Conservation (phyloP, 192 early-diverging fungal genomes). For the Pecoramyces ruminantium region DNA sequence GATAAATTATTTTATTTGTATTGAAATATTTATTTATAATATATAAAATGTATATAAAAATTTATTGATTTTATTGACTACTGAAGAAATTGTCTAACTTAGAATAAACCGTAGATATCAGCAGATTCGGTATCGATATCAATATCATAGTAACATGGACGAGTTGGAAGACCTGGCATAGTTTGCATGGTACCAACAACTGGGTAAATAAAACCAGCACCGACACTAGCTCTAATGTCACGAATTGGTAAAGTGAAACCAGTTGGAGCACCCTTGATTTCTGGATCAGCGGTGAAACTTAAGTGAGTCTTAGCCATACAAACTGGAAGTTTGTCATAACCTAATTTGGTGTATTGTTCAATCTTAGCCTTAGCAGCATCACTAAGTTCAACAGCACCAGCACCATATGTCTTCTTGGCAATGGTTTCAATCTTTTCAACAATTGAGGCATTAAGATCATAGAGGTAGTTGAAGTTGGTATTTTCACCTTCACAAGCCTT, state of each 20-base stretch:
- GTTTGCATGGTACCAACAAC: conserved; percentile 92
- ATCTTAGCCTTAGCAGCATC: conserved; percentile 78
- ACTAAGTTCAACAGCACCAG: conserved; percentile 71
- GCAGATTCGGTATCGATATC: conserved; percentile 77
- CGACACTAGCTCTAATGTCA: conserved; percentile 85
- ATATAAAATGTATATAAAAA: no score
- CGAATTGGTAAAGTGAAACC: conserved; percentile 82
- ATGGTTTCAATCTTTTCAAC: conserved; percentile 85
- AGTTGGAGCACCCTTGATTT: conserved; percentile 78
- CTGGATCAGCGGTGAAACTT: conserved; percentile 80
- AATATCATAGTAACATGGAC: conserved; percentile 92
- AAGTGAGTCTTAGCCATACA: conserved; percentile 99
- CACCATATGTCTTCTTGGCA: conserved; percentile 86
- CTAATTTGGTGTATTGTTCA: conserved; percentile 66
- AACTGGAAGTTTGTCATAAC: conserved; percentile 76
- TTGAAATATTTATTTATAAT: no score
- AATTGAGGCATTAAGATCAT: conserved; percentile 62
- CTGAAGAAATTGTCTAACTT: no score
- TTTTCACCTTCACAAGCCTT: conserved; percentile 34
- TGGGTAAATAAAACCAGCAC: conserved; percentile 95
- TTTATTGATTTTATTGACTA: no score
- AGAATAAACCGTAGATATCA: conserved; percentile 77
- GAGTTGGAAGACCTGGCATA: conserved; percentile 91
- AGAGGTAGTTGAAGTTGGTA: conserved; percentile 66
- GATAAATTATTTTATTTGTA: no score